These are phyloP conservation scores for Fomitopsis serialis DNA, from an alignment of 768 basidiomycete genomes.

Conservation along the genomic window DNA sequence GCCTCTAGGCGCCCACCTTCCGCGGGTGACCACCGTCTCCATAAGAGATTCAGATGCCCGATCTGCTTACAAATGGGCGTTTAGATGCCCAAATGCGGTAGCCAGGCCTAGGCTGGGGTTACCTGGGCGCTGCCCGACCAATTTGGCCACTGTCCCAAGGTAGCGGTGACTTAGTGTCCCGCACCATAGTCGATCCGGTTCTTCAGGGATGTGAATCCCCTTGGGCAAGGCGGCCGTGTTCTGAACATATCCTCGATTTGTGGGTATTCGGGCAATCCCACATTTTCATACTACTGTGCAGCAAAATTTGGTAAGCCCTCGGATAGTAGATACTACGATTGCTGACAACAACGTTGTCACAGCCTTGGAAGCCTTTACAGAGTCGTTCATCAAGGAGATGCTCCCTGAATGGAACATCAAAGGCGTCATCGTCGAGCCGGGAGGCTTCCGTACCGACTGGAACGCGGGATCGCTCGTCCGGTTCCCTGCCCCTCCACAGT, in stretches of 20 bases:
- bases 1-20: too few species aligned
- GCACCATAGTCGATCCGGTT: conserved; percentile 8
- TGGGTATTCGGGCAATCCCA: conserved; percentile 27
- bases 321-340: not conserved
- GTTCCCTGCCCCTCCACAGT: conserved; percentile 2
- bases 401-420: conserved; percentile 17
- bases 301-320: conserved; percentile 29
- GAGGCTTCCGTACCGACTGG: conserved; percentile 19
- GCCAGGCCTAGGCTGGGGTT: too few species aligned
- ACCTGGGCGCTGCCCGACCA: too few species aligned
- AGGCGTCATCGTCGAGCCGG: conserved; percentile 13
- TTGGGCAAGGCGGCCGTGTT: conserved; percentile 15
- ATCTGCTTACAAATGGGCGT: too few species aligned
- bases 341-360: not conserved
- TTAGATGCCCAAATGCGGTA: too few species aligned
- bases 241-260: conserved; percentile 29
- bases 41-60: too few species aligned
- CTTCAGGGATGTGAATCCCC: conserved; percentile 14
- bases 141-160: too few species aligned
- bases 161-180: too few species aligned
- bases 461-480: conserved; percentile 5
- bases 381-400: conserved; percentile 16
- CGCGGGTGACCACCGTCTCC: too few species aligned
- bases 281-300: conserved; percentile 27
- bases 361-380: conserved; percentile 17